Conservation (phyloP, 345 rosid species). For the Punica granatum region DNA sequence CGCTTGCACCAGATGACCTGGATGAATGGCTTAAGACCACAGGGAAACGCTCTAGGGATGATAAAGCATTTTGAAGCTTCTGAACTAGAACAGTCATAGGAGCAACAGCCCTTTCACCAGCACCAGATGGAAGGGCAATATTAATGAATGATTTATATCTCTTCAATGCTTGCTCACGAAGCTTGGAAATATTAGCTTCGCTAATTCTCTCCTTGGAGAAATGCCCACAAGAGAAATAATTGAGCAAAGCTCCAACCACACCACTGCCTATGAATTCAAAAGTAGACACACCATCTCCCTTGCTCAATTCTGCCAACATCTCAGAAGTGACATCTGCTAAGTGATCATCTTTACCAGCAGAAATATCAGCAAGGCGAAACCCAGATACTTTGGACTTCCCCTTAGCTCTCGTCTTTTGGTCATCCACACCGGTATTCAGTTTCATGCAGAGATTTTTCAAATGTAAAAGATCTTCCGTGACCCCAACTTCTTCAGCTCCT, state of each 20-base stretch:
- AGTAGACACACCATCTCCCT: slow-evolving; percentile 98
- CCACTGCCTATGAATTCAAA: slow-evolving; percentile 99
- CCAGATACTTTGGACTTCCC: slow-evolving; percentile 83
- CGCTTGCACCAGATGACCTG: slow-evolving; percentile 82
- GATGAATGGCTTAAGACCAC: slow-evolving; percentile 91
- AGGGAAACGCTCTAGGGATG: slow-evolving; percentile 93
- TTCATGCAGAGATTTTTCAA: slow-evolving; percentile 77
- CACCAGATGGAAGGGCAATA: slow-evolving; percentile 62
- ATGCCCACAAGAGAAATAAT: slow-evolving; percentile 84
- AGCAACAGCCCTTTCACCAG: slow-evolving; percentile 38
- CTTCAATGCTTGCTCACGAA: slow-evolving; percentile 72
- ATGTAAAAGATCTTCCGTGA: slow-evolving; percentile 85
- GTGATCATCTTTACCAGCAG: slow-evolving; percentile 72
- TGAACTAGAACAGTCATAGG: slow-evolving; percentile 83
- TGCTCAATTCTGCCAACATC: slow-evolving; percentile 76
- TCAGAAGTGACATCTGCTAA: slow-evolving; percentile 72
- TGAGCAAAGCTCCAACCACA: slow-evolving; percentile 85
- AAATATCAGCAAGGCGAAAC: slow-evolving; percentile 40
- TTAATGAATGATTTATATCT: slow-evolving; percentile 73
- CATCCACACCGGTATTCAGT: slow-evolving; percentile 68
- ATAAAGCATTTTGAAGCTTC: slow-evolving; percentile 95
- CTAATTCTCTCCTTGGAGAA: slow-evolving; percentile 80
- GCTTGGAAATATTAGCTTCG: slow-evolving; percentile 66
- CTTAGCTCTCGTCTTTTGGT: slow-evolving; percentile 75
- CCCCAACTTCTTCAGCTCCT: slow-evolving; percentile 75